Evolutionary conservation across 805 yeast species (phyloP).

Genomic region (Teunomyces stri): DNA sequence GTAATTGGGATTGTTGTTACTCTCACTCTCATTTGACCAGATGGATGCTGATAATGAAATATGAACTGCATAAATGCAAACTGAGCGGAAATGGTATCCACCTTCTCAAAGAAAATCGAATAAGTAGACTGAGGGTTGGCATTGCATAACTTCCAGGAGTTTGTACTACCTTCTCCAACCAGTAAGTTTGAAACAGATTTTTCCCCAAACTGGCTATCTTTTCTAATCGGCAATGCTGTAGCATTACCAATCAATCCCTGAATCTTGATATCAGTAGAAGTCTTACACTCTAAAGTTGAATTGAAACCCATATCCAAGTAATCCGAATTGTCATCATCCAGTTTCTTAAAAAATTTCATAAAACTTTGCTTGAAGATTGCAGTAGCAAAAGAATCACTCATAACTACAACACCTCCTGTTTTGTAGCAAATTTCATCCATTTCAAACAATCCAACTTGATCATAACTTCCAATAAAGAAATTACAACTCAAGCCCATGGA

Average conservation of each 20-base stretch:
- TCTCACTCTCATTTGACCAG: constrained; percentile 54
- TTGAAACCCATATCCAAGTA: constrained; percentile 53
- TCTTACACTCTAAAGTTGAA: constrained; percentile 57
- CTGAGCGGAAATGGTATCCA: constrained; percentile 27
- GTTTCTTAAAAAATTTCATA: constrained; percentile 46
- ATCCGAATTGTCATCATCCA: constrained; percentile 21
- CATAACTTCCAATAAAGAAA: constrained; percentile 63
- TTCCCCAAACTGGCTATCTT: constrained; percentile 21
- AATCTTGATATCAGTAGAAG: constrained; percentile 48
- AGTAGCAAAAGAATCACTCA: constrained; percentile 64
- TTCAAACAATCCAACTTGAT: constrained; percentile 65
- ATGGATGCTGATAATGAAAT: constrained; percentile 61
- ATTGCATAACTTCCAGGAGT: constrained; percentile 59
- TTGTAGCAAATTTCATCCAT: constrained; percentile 57
- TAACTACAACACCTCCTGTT: constrained; percentile 63
- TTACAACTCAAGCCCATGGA: constrained; percentile 54
- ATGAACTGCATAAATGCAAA: constrained; percentile 49
- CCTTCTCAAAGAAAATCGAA: constrained; percentile 55
- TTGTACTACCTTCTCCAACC: constrained; percentile 52
- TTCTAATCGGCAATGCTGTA: constrained; percentile 37
- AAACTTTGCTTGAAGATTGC: constrained; percentile 68
- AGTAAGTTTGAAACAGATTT: constrained; percentile 29
- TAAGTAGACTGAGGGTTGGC: constrained; percentile 58
- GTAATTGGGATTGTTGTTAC: constrained; percentile 58
- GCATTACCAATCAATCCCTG: constrained; percentile 67